Percentiles rank a stretch among this genome's conserved stretches.
Evolutionary conservation across 2,329 filamentous ascomycete species (phyloP).

Genomic region (Sporothrix globosa): DNA sequence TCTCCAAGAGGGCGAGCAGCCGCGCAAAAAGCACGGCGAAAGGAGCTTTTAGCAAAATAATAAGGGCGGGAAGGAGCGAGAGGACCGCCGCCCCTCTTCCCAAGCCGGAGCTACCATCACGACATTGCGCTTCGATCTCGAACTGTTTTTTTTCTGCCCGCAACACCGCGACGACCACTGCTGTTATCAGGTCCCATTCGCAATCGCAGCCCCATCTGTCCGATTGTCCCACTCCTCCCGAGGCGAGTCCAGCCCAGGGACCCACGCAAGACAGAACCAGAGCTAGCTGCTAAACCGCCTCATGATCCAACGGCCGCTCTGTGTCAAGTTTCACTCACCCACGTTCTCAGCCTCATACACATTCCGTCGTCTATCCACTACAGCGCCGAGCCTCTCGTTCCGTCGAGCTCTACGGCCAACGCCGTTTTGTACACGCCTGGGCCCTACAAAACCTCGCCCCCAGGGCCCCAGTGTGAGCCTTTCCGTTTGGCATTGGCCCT

Average conservation of each 20-base stretch:
- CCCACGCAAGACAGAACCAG: not conserved
- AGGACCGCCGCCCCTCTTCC: not conserved
- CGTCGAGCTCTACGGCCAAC: not conserved
- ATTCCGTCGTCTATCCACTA: not conserved
- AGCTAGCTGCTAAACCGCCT: not conserved
- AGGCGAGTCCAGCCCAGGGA: not conserved
- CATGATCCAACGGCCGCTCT: not conserved
- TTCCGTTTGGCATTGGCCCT: not conserved
- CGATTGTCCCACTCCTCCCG: conserved; percentile 20
- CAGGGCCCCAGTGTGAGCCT: conserved; percentile 15
- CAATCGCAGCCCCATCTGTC: conserved; percentile 10
- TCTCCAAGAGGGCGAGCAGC: conserved; percentile 12
- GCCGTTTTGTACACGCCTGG: not conserved
- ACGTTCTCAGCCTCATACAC: not conserved
- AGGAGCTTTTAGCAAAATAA: not conserved
- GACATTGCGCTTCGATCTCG: not conserved
- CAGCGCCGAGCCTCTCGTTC: not conserved
- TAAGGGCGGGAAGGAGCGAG: conserved; percentile 3
- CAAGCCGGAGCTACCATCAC: not conserved
- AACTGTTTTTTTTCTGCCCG: not conserved
- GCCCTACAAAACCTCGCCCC: not conserved
- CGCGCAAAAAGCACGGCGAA: not conserved
- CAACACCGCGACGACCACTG: not conserved
- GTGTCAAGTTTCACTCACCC: not conserved
- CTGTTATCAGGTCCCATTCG: not conserved